A percentile compares a stretch with the other conserved stretches of the same genome.
Conservation (phyloP, 352 stramenopile genomes). For the Pythium aristosporum region DNA sequence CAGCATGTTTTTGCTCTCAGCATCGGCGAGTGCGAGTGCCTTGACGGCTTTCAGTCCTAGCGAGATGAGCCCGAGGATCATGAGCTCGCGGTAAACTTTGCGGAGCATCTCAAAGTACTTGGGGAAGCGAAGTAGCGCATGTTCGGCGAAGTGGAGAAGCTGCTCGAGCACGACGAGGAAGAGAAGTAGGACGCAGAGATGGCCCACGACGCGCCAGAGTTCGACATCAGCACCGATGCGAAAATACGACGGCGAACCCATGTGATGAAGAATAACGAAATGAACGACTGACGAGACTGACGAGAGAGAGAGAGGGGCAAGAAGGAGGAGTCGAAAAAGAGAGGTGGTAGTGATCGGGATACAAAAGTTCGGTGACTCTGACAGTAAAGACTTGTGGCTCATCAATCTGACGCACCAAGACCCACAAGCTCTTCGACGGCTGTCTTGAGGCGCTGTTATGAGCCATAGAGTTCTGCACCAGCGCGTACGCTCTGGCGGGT, state of each 20-base stretch:
- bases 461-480: no score
- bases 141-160: constrained; percentile 26
- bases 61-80: constrained; percentile 34
- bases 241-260: constrained; percentile 38
- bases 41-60: constrained; percentile 27
- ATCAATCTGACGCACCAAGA: no score
- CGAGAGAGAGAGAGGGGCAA: no score
- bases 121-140: constrained; percentile 22
- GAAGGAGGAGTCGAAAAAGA: no score
- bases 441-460: no score
- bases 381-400: no score
- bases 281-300: no score
- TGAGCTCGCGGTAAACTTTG: constrained; percentile 27
- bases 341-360: no score
- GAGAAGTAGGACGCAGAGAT: constrained; percentile 47
- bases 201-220: constrained; percentile 48
- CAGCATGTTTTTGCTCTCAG: constrained; percentile 15
- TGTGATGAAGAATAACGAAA: no score
- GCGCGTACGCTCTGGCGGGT: no score
- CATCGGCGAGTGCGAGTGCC: constrained; percentile 14
- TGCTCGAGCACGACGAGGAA: constrained; percentile 28
- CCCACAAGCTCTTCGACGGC: no score
- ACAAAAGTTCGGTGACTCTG: no score
- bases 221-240: constrained; percentile 49
- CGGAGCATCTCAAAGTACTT: constrained; percentile 29